Evolutionary conservation across 2,329 filamentous ascomycete genomes (phyloP), one percentile per base, ranked within the genome.

Genomic region (Cephalotrichum gorgonifer): DNA sequence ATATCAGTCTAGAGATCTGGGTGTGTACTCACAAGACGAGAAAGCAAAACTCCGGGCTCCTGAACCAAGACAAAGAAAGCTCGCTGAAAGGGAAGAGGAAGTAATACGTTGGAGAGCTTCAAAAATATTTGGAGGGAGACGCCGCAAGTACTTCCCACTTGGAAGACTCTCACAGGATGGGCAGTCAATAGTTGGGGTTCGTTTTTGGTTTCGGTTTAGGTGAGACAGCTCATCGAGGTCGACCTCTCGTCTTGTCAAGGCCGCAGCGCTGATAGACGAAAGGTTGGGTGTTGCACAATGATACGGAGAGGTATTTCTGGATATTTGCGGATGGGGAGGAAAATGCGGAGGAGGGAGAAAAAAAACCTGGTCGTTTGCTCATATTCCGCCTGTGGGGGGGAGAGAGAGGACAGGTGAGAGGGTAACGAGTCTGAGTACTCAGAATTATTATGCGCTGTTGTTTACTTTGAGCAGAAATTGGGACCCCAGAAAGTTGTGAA

Each of bases 11-110:
- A 26, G 25, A 17, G n/a, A 17, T 44, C 25, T 20, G 23, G 30
- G 31, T 12, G 15, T 11, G 23, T 35, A 44, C 47, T 43, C 41
- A 49, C 47, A 48, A 30, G n/a, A 38, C 17, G 22, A 11, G 20
- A 30, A 43, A 43, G 7, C 27, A 31, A 44, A 49, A 49, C 47
- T 39, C 47, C 47, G 27, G 27, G 47, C 47, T 49, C 47, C 47
- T 12, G 22, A 49, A 44, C 26, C 41, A 25, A 49, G 43, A 41
- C 47, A 35, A 44, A 25, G 27, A 41, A 44, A 31, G 35, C 35
- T n/a, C n/a, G n/a, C 43, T 28, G 26, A 20, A n/a, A 45, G 26
- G 6, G n/a, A 41, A 17, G 26, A 25, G 11, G 12, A 25, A 22
- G 14, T 25, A 35, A 23, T 20, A n/a, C 30, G 28, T 23, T 33